Evolutionary conservation across 2,329 filamentous ascomycete species (phyloP), one percentile per base, ranked within the genome.

Genomic region (Colletotrichum musae): DNA sequence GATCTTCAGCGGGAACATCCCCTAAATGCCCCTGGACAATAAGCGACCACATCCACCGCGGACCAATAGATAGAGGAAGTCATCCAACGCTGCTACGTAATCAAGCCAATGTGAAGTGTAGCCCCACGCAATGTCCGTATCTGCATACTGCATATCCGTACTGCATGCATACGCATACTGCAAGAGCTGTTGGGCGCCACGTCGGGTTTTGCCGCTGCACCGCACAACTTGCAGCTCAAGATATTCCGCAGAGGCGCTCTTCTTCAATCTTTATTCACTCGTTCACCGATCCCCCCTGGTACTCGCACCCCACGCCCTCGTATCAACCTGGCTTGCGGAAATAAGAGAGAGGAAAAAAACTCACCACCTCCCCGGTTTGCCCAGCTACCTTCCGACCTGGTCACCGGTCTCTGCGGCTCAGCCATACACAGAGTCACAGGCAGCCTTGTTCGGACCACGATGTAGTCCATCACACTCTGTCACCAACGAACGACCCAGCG

Each of bases 321-420:
- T 60, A 60, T 60, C 47, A 36, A 39, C 18, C 7, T 28, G 45
- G 32, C 26, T 16, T n/a, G 16, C 48, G 56, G 56, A 58, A 48
- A 58, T 21, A 24, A 58, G 2, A 45, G n/a, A n/a, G 41, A 6
- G 21, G 21, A 36, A 36, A 36, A 36, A 36, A 10, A 36, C 3
- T 7, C 16, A 41, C 47, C 26, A 26, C 43, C n/a, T 36, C 47
- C 51, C 32, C 58, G 26, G 48, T 59, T 36, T 39, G 57, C 57
- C 57, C 48, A 59, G 57, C 57, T 24, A 28, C 18, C 58, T 52
- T 60, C 47, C 58, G 15, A 51, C 58, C 32, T 52, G 47, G 58
- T 60, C 58, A 52, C 10, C 47, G 58, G 58, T 52, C 45, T 41
- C 32, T 60, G 47, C 58, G 58, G 58, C 58, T 60, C 58, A 52